Evolutionary conservation across 805 yeast genomes (phyloP).

Genomic region (Lachancea sp.): DNA sequence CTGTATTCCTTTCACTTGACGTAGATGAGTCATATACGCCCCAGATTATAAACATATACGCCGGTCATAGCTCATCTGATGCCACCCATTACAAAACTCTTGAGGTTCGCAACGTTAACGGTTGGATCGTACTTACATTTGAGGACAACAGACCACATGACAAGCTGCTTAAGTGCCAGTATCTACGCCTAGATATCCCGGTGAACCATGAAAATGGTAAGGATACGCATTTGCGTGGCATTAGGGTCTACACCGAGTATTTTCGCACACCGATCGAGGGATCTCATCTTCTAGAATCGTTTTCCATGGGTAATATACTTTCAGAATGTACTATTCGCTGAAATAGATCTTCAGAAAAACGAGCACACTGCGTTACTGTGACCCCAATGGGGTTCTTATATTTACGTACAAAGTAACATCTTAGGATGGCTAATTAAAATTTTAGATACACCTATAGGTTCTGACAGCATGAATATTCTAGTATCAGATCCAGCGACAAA

Average conservation of each 20-base stretch:
- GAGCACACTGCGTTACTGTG: too few species aligned
- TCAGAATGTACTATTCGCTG: conserved; percentile 5
- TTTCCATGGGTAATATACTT: not conserved
- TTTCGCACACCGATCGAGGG: not conserved
- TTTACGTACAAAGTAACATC: too few species aligned
- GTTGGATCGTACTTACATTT: conserved; percentile 29
- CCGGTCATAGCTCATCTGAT: conserved; percentile 29
- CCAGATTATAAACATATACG: conserved; percentile 26
- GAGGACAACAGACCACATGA: conserved; percentile 23
- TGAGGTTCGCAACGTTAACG: conserved; percentile 26
- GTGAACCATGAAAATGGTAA: conserved; percentile 90
- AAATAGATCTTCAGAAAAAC: not conserved
- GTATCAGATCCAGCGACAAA: not conserved
- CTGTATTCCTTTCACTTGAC: conserved; percentile 61
- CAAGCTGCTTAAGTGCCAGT: conserved; percentile 25
- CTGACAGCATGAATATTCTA: too few species aligned
- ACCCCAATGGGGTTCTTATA: too few species aligned
- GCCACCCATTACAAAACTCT: conserved; percentile 23
- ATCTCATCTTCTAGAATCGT: conserved; percentile 2
- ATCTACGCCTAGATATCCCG: conserved; percentile 27
- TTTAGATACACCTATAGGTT: too few species aligned
- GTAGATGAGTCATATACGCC: conserved; percentile 95
- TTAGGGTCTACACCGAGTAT: conserved; percentile 35
- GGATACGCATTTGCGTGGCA: conserved; percentile 81
- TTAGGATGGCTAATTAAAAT: too few species aligned